Base-by-base conservation (phyloP, 2,329 filamentous ascomycete genomes). In the Dactylellina drechsleri region DNA sequence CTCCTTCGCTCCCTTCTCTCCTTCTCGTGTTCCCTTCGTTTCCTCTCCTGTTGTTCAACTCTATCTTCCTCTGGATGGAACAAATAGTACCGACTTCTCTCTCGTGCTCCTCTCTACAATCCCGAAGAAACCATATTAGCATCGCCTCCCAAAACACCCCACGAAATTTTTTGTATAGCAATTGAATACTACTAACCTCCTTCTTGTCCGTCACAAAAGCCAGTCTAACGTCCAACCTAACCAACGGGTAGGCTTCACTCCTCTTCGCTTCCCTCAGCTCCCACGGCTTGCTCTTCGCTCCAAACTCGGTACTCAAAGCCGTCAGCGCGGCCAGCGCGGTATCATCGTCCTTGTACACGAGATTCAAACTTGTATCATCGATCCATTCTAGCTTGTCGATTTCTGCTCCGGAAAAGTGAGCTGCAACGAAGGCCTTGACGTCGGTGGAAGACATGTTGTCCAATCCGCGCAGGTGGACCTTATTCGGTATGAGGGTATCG, bases 21-120 rank as follows among this genome's bases (percentile, higher is more conserved):
- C 36, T 81, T 81, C 60, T 80, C 79, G 13, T 82, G 81, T 50
- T 83, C 81, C 68, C 84, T 81, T 47, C 87, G 85, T 59, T 87
- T 85, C 71, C 84, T 85, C 72, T 89, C 86, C 76, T 89, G 84
- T 61, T 88, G 87, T 83, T 92, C 92, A 78, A 90, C 89, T 1
- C 91, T 92, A 79, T 97, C 93, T 80, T 93, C 89, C 79, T 97
- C 92, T 0, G 94, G 94, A 79, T 98, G 92, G 79, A 95, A 86
- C 41, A 97, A 88, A 81, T 99, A 99, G 83, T 96, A 98, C 12
- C 92, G 87, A 82, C 94, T 98, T 76, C 91, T 87, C 59, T 90
- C 87, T 10, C 92, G 88, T 0, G 95, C 94, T 47, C 92, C 90
- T 50, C 85, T 87, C 79, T 76, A 67, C n/a, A 23, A 43, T 57